A percentile compares a stretch with the other conserved stretches of the same genome.
Conservation (phyloP, 106 monocot genomes). For the Platanthera zijinensis region DNA sequence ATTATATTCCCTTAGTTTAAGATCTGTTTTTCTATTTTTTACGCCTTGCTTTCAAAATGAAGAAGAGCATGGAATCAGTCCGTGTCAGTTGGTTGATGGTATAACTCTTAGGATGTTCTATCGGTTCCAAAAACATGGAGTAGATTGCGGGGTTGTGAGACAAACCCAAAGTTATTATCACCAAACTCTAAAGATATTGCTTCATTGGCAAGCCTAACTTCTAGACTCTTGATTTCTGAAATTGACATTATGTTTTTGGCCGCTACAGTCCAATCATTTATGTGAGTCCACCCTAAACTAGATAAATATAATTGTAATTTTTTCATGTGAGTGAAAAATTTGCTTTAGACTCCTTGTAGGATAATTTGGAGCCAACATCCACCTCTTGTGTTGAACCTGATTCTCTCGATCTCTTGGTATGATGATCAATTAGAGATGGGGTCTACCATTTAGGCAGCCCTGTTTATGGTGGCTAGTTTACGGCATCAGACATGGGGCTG, state of each 20-base stretch:
- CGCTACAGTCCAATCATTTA: slow-evolving; percentile 25
- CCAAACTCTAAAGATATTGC: slow-evolving; percentile 22
- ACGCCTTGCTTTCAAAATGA: slow-evolving; percentile 21
- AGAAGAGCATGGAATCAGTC: slow-evolving; percentile 14
- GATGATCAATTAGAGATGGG: slow-evolving; percentile 64
- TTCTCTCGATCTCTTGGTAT: slow-evolving; percentile 38
- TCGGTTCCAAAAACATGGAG: slow-evolving; percentile 66
- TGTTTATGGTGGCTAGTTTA: no score
- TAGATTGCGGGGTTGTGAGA: slow-evolving; percentile 24
- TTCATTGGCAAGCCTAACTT: slow-evolving; percentile 36
- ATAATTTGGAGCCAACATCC: slow-evolving; percentile 39
- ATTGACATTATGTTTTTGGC: slow-evolving; percentile 56
- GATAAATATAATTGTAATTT: background rate
- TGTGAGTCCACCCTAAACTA: slow-evolving; percentile 29
- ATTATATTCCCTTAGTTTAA: no score
- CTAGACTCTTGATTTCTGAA: slow-evolving; percentile 59
- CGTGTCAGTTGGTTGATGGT: slow-evolving; percentile 59
- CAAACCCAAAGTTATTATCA: slow-evolving; percentile 31
- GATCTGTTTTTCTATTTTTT: no score
- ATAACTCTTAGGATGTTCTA: slow-evolving; percentile 9
- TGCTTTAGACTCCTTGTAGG: slow-evolving; percentile 30
- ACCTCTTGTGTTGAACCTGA: slow-evolving; percentile 32
- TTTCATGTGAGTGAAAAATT: background rate
- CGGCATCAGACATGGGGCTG: no score
- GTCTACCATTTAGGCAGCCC: slow-evolving; percentile 45